Base-by-base conservation (phyloP, 257 asterid species). In the Salvia miltiorrhiza region DNA sequence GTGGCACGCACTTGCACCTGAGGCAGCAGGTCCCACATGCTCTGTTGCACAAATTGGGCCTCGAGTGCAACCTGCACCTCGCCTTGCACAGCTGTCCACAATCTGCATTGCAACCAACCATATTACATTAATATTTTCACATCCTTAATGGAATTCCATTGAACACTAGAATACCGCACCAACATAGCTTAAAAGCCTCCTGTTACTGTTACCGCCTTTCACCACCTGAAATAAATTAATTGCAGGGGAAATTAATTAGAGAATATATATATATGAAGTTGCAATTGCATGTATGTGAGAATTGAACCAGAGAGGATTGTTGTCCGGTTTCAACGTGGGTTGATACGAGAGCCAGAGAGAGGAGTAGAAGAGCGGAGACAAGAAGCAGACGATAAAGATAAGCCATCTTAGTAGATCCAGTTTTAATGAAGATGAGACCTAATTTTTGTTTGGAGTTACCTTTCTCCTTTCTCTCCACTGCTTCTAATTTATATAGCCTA, bases 1-100 rank as follows among this genome's bases (percentile, higher is more conserved):
- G 95, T 14, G 97, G 95, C 66, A 90, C 97, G 49, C 97, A 90
- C 67, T 84, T 84, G 90, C 97, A 90, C 58, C 97, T 80, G n/a
- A 59, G 43, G 12, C 97, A 90, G 79, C 97, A 88, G 12, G 97
- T 88, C 28, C 95, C 93, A 60, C 97, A 88, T 0, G 95, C 97
- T 56, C 97, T 81, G 47, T 7, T 72, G 82, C 97, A 90, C 80
- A 81, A 3, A 16, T 90, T 87, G 12, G 86, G 95, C 80, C 95
- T 72, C 2, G 95, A 90, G 63, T 90, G 85, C 24, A 20, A 13
- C 16, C 88, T 71, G 73, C 97, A 90, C 44, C 97, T 79, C 54
- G 1, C 67, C 74, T 79, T 78, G 80, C 97, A 87, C 41, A 79
- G 45, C 24, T 74, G 79, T 56, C 80, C 88, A 71, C 93, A 87